phyloP scores from a whole-genome alignment of 306 rosid species.

The Acacia crassicarpa region DNA sequence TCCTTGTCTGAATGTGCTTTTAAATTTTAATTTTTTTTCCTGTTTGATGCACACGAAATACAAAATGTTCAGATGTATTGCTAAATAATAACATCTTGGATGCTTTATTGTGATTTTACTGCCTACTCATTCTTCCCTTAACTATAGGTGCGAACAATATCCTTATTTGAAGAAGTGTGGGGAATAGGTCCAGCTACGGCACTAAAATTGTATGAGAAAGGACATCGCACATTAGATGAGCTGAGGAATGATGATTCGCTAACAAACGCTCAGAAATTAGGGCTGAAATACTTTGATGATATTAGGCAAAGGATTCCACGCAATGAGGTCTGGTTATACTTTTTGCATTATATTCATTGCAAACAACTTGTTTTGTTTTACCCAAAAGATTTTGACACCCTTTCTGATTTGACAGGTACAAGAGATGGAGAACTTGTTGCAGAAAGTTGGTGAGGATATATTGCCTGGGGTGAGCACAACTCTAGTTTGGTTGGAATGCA shows the following conservation, averaged over 20 bases:
- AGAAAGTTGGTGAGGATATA: constrained; percentile 71
- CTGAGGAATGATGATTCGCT: constrained; percentile 67
- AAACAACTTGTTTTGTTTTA: neutral
- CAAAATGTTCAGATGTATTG: constrained; percentile 19
- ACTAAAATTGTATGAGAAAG: constrained; percentile 81
- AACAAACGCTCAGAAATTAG: constrained; percentile 78
- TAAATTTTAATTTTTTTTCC: neutral
- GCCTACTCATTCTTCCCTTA: constrained; percentile 7
- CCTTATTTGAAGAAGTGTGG: constrained; percentile 95
- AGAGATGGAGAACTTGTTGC: constrained; percentile 75
- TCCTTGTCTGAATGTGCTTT: neutral
- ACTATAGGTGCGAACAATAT: constrained; percentile 71
- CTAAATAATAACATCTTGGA: neutral
- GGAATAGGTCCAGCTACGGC: constrained; percentile 97
- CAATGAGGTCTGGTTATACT: constrained; percentile 58
- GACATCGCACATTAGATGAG: constrained; percentile 76
- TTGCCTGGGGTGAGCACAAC: constrained; percentile 73
- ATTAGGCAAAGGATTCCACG: constrained; percentile 80
- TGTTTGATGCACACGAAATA: neutral
- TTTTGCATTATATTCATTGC: constrained; percentile 4
- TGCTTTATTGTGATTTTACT: constrained; percentile 6
- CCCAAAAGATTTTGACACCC: constrained; percentile 4
- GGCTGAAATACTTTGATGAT: constrained; percentile 90
- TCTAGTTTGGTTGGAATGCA: constrained; percentile 15
- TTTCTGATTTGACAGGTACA: constrained; percentile 60